Base-by-base conservation (phyloP, 2,329 filamentous ascomycete genomes). In the Pleochaeta shiraiana region DNA sequence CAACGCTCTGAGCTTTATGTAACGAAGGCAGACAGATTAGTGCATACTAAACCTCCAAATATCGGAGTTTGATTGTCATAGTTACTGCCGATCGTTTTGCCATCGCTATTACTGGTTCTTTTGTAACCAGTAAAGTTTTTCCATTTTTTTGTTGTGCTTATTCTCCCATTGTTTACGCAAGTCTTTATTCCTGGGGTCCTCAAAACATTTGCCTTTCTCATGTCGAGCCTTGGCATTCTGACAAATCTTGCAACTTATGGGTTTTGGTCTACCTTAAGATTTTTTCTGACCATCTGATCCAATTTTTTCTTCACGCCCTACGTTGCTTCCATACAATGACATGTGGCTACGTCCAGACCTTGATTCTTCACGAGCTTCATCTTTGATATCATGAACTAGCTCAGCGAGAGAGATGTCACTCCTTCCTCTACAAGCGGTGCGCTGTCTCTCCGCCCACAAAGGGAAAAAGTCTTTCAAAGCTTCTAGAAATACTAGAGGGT, bases 381-480 rank as follows among this genome's bases (percentile, higher is more conserved):
- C 47, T 1, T 53, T 53, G 19, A 53, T 24, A 24, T 53, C 47
- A 24, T 53, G 47, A 26, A 24, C 11, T 12, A 53, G 21, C 21
- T 24, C 47, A 53, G n/a, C 16, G n/a, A 24, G 39, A 14, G 7
- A 0, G 47, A 53, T 26, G 14, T 7, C 12, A 7, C 7, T 24
- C 24, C 14, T 53, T 53, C 7, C n/a, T 24, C 47, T 53, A 53
- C 0, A 53, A 7, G 47, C 14, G 5, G n/a, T 21, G 5, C 47
- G 9, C 47, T 53, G 47, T 53, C 47, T 53, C 7, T 53, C 57
- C 4, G 57, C 57, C 57, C 57, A 61, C n/a, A 14, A 19, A 61
- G 30, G 61, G 37, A 21, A 72, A 76, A 65, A 57, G 28, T 31
- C 53, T 31, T 57, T 57, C n/a, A 57, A 28, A 16, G 53, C 53